These are phyloP conservation scores for Boletus patriciae DNA, from an alignment of 768 basidiomycete genomes.

Conservation along the genomic window DNA sequence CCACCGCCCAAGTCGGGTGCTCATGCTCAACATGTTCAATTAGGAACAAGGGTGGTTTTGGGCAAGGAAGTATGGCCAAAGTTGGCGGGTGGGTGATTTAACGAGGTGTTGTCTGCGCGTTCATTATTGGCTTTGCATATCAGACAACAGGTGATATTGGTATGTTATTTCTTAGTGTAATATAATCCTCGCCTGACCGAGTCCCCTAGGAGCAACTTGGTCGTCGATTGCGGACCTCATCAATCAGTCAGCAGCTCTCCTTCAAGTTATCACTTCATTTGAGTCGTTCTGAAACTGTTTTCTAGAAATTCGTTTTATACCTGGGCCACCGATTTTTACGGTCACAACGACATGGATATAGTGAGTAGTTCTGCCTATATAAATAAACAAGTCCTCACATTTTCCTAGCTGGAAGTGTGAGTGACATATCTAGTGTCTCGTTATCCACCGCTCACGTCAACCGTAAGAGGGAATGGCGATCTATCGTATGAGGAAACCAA, in stretches of 20 bases:
- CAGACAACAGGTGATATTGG: slow-evolving; percentile 55
- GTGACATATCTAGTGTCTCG: slow-evolving; percentile 7
- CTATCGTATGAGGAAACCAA: slow-evolving; percentile 64
- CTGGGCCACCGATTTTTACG: slow-evolving; percentile 64
- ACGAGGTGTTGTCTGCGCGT: not conserved
- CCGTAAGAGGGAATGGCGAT: slow-evolving; percentile 57
- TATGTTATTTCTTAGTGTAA: slow-evolving; percentile 11
- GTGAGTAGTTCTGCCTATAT: slow-evolving; percentile 38
- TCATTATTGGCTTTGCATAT: slow-evolving; percentile 2
- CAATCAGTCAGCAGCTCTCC: slow-evolving; percentile 42
- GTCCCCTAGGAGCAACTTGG: slow-evolving; percentile 46
- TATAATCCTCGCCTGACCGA: not conserved
- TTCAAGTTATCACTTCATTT: not conserved
- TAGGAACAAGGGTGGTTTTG: slow-evolving; percentile 65
- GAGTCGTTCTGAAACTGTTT: not conserved
- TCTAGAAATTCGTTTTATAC: slow-evolving; percentile 65
- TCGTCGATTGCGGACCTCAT: slow-evolving; percentile 51
- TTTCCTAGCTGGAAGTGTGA: slow-evolving; percentile 54
- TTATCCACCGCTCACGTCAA: not conserved
- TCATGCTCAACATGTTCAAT: slow-evolving; percentile 3
- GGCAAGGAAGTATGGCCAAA: slow-evolving; percentile 59
- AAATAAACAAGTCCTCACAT: too few species aligned
- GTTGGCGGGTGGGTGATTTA: slow-evolving; percentile 54
- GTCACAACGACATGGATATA: slow-evolving; percentile 69
- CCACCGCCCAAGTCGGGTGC: not conserved